These are phyloP conservation scores for Artemisia annua DNA, from an alignment of 129 eudicot species.

Conservation along the genomic window DNA sequence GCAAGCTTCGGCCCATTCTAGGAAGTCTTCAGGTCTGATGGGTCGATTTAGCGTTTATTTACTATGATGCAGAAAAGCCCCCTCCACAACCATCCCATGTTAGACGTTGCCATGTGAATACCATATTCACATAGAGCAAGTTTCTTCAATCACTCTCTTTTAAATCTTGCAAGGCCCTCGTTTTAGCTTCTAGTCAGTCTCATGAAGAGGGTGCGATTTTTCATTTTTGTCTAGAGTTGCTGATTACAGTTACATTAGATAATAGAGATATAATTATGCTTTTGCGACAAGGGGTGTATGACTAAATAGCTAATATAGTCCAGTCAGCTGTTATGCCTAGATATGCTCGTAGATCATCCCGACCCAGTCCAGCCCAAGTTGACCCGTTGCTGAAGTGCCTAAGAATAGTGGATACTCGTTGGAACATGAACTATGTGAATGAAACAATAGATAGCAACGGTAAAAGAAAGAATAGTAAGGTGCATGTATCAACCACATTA, in stretches of 20 bases:
- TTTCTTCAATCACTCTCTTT: conserved; percentile 72
- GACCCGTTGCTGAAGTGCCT: too few species aligned
- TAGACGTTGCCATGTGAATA: conserved; percentile 61
- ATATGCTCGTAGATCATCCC: too few species aligned
- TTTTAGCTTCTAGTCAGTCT: conserved; percentile 52
- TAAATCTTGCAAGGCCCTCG: conserved; percentile 58
- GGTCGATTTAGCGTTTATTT: conserved; percentile 70
- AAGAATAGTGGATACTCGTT: too few species aligned
- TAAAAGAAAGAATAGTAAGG: too few species aligned
- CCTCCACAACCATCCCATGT: conserved; percentile 58
- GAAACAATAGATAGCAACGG: too few species aligned
- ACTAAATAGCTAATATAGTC: conserved; percentile 63
- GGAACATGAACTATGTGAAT: too few species aligned
- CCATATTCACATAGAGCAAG: conserved; percentile 70
- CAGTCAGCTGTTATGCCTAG: conserved; percentile 66
- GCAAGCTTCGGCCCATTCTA: conserved; percentile 28
- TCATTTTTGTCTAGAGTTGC: conserved; percentile 51
- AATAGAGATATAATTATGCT: conserved; percentile 72
- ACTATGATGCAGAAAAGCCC: conserved; percentile 66
- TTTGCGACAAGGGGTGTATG: conserved; percentile 69
- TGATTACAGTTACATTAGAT: conserved; percentile 64
- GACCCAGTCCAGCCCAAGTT: too few species aligned
- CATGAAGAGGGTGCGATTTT: conserved; percentile 51
- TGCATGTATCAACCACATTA: too few species aligned
- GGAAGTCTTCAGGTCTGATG: conserved; percentile 65